phyloP scores from a whole-genome alignment of 305 asterid genomes.

The Fraxinus angustifolia region DNA sequence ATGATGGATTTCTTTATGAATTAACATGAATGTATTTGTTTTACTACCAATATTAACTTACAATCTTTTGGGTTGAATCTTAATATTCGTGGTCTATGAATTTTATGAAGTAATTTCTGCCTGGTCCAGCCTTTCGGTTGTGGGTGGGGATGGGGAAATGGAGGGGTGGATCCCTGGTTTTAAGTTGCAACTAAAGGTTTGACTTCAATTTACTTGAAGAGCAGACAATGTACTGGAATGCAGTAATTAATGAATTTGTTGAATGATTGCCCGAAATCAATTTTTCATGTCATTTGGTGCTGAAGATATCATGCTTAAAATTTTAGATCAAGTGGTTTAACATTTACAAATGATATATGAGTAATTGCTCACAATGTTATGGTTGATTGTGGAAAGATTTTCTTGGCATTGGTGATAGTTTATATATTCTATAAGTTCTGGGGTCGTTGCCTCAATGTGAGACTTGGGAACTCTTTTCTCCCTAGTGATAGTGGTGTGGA shows the following conservation, averaged over 20 bases:
- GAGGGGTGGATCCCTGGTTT: background rate
- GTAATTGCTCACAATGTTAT: background rate
- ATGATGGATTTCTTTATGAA: background rate
- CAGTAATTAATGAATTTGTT: background rate
- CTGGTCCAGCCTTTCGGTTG: background rate
- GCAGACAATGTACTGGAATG: background rate
- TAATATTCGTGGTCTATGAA: background rate
- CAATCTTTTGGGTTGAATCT: background rate
- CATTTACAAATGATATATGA: background rate
- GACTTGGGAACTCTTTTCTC: background rate
- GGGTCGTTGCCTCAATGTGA: background rate
- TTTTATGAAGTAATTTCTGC: background rate
- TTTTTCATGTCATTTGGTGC: background rate
- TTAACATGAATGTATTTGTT: background rate
- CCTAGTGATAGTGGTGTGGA: background rate
- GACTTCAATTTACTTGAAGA: conserved; percentile 3
- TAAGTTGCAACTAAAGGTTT: background rate
- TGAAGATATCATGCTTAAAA: background rate
- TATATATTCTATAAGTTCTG: background rate
- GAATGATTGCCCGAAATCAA: background rate
- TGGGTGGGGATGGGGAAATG: background rate
- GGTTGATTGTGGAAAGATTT: background rate
- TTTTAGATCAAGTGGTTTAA: background rate
- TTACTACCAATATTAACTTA: background rate
- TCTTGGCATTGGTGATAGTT: background rate